Conservation (phyloP, 306 rosid species). For the Prunus armeniaca region DNA sequence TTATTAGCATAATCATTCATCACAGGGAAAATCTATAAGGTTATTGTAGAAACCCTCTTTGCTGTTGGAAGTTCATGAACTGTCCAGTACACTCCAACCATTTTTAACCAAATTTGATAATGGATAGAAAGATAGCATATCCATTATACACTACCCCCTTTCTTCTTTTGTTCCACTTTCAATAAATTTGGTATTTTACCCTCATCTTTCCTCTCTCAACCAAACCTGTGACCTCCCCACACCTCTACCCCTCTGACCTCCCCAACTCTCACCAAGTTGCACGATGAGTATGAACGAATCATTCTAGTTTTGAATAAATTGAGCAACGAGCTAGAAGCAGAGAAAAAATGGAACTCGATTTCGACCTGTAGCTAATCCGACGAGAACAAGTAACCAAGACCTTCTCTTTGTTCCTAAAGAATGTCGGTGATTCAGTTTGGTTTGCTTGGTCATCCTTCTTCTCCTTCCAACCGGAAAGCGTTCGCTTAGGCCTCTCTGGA, state of each 20-base stretch:
- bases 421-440: constrained; percentile 22
- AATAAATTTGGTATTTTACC: background rate
- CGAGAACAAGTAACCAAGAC: constrained; percentile 90
- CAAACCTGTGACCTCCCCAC: no score
- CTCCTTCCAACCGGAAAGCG: constrained; percentile 85
- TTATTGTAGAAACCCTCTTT: background rate
- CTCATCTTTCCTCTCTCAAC: no score
- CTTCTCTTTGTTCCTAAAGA: constrained; percentile 88
- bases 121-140: background rate
- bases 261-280: no score
- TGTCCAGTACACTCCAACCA: background rate
- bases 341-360: background rate
- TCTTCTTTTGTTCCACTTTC: background rate
- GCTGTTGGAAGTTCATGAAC: background rate
- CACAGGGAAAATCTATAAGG: background rate
- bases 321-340: background rate
- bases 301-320: background rate
- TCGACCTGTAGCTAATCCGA: constrained; percentile 75
- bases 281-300: background rate
- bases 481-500: constrained; percentile 71
- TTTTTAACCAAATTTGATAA: background rate
- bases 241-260: no score
- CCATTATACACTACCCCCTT: background rate
- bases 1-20: background rate
- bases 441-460: constrained; percentile 19